Base-by-base conservation (phyloP, 495 filamentous ascomycete genomes). In the Astrothelium macrocarpum region DNA sequence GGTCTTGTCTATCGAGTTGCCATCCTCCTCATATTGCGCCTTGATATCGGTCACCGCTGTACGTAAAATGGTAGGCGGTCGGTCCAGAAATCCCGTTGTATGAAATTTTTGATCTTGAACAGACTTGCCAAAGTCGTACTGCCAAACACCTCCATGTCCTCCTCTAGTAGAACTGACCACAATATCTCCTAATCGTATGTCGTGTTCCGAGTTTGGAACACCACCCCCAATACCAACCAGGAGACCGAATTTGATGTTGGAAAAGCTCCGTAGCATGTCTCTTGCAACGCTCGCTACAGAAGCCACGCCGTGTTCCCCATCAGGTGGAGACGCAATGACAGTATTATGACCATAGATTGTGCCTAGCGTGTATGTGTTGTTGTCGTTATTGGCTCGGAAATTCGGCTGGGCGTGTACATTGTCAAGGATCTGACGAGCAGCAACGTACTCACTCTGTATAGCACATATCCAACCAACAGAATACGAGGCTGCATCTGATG, bases 261-360 rank as follows among this genome's bases (percentile, higher is more conserved):
- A 61, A 62, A 80, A 80, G 39, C 66, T 79, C 53, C 74, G 68
- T 53, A 49, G 12, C 71, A 79, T 73, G 1, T 68, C 59, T 20
- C 42, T 65, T 1, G 74, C 73, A 7, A 75, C 69, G 2, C 61
- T 64, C 9, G 72, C 70, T 14, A 76, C 73, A 42, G 70, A 65
- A 2, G 42, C 67, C 39, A 23, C 73, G 4, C 77, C 75, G 23
- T 65, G 68, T 23, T 71, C 56, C 42, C 68, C 65, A 11, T 63
- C 64, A 1, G 80, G 80, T 49, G 81, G 65, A 62, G 73, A 78
- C 2, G 76, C 73, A 60, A 83, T 73, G 20, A 77, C 77, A 31
- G 81, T 62, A 66, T 81, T 76, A 60, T 79, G 73, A 10, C 62
- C 39, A 2, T 70, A 68, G 18, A 79, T 77, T 10, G 66, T 59